Conservation (phyloP, 1,139 yeast genomes). For the Suhomyces atakaporum region DNA sequence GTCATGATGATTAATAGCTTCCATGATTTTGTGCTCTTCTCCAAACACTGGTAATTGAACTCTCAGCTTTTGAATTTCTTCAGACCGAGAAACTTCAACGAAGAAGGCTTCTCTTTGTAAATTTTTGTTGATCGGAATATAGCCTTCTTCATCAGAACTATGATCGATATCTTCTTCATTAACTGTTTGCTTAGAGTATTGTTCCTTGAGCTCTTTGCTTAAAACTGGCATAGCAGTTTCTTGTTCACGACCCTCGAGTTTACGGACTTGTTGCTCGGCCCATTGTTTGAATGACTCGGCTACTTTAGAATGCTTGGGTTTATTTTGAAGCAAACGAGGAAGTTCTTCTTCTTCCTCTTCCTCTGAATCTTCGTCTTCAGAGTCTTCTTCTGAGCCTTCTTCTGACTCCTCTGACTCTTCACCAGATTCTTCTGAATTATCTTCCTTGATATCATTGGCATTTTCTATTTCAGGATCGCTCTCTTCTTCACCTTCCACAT, state of each 20-base stretch:
- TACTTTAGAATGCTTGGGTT: constrained; percentile 43
- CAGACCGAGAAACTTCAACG: constrained; percentile 66
- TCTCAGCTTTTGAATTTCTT: constrained; percentile 65
- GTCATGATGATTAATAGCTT: constrained; percentile 90
- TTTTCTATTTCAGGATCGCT: constrained; percentile 15
- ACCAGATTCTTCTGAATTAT: constrained; percentile 35
- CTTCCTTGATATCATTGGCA: constrained; percentile 11
- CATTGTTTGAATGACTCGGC: constrained; percentile 57
- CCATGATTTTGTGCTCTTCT: constrained; percentile 94
- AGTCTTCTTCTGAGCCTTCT: constrained; percentile 23
- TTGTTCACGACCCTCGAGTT: constrained; percentile 58
- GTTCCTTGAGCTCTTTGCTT: constrained; percentile 48
- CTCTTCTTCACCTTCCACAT: constrained; percentile 16
- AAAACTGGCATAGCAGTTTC: constrained; percentile 52
- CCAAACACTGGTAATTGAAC: constrained; percentile 82
- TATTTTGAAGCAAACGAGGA: constrained; percentile 39
- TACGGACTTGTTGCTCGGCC: constrained; percentile 60
- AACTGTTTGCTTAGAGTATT: constrained; percentile 42
- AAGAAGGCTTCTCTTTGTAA: constrained; percentile 64
- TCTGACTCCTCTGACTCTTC: constrained; percentile 50
- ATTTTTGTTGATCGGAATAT: constrained; percentile 54
- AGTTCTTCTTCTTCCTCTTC: constrained; percentile 25
- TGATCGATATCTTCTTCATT: constrained; percentile 68
- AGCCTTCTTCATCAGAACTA: constrained; percentile 57
- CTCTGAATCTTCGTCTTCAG: constrained; percentile 23